Evolutionary conservation across 2,329 filamentous ascomycete genomes (phyloP).

Genomic region (Talaromyces albobiverticillius): DNA sequence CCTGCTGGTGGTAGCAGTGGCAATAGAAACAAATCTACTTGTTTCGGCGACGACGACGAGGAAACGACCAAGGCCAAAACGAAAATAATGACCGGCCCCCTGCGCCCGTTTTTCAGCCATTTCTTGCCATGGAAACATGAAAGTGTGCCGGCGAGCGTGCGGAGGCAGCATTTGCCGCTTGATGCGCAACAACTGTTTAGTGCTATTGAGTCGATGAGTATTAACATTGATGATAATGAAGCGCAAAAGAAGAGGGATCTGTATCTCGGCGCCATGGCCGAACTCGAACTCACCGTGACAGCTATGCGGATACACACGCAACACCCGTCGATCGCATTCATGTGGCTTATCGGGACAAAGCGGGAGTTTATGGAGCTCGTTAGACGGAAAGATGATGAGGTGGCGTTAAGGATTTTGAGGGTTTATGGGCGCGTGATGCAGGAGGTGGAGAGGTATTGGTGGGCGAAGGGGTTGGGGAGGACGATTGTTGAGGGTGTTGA

Average conservation of each 20-base stretch:
- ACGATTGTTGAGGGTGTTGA: constrained; percentile 1
- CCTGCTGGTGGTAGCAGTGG: too few relatives aligned
- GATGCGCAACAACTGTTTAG: not conserved
- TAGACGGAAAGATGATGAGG: not conserved
- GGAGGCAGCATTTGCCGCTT: not conserved
- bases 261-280: constrained; percentile 5
- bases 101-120: constrained; percentile 4
- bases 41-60: not conserved
- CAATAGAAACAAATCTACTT: too few relatives aligned
- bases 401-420: constrained; percentile 4
- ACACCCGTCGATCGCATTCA: constrained; percentile 8
- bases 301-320: not conserved
- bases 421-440: constrained; percentile 3
- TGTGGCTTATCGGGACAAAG: constrained; percentile 10
- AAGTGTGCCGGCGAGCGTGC: not conserved
- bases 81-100: constrained; percentile 4
- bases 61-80: not conserved
- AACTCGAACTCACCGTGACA: not conserved
- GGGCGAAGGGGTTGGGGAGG: not conserved
- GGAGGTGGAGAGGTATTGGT: constrained; percentile 4
- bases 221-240: not conserved
- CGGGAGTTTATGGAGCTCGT: constrained; percentile 7
- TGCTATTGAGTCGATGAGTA: not conserved
- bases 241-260: too few relatives aligned
- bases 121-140: constrained; percentile 9